A percentile compares a stretch with the other conserved stretches of the same genome.
Conservation (phyloP, 2,329 filamentous ascomycete genomes). For the Diaporthe vexans region DNA sequence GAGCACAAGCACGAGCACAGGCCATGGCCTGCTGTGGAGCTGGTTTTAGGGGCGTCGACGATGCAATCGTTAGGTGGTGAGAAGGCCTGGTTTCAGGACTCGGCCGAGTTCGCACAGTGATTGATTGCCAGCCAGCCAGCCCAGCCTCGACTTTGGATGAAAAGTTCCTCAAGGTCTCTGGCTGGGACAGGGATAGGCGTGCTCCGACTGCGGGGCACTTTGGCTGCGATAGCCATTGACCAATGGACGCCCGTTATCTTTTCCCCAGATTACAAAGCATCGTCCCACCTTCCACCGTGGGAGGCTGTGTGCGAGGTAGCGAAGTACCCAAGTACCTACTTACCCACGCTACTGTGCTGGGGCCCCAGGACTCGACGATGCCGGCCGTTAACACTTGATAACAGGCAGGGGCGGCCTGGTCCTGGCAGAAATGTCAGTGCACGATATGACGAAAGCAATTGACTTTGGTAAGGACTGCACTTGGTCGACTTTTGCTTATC, state of each 20-base stretch:
- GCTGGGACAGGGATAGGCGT: neutral
- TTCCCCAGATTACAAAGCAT: conserved; percentile 38
- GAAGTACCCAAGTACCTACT: conserved; percentile 3
- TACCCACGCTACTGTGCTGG: neutral
- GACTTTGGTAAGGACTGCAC: neutral
- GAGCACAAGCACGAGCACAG: neutral
- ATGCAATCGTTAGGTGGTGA: neutral
- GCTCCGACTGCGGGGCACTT: conserved; percentile 27
- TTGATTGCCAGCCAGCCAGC: conserved; percentile 3
- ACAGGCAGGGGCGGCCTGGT: conserved; percentile 32
- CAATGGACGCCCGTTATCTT: neutral
- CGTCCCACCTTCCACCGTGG: neutral
- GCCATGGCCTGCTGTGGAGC: neutral
- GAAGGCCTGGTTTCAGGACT: neutral
- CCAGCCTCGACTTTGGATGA: neutral
- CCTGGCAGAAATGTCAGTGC: conserved; percentile 33
- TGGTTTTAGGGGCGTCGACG: no score
- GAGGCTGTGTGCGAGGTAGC: neutral
- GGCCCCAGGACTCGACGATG: neutral
- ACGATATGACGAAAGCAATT: conserved; percentile 22
- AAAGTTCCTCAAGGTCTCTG: neutral
- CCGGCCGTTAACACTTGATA: neutral
- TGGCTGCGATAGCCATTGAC: conserved; percentile 1
- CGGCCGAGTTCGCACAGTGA: conserved; percentile 32
- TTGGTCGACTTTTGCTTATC: no score